Evolutionary conservation across 192 early-diverging fungal species (phyloP), one percentile per base, ranked within the genome.

Genomic region (Coemansia aciculifera): DNA sequence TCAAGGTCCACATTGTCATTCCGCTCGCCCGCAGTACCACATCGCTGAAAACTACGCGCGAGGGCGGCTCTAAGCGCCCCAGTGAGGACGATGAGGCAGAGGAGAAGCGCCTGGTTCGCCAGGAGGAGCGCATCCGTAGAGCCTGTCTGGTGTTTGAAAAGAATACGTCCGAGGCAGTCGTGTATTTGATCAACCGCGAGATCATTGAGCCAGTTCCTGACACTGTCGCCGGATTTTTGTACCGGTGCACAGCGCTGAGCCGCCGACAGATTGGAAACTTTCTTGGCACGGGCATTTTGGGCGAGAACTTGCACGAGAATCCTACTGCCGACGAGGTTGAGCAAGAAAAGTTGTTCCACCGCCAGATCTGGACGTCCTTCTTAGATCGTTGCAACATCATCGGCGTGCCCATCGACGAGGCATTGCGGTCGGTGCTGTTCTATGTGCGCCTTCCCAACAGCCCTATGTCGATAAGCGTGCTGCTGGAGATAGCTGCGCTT

Each of bases 211-310:
- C 74, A 0, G 69, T 54, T 5, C 75, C 84, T 0, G 79, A 82
- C 49, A 63, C 38, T 37, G 77, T 85, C 2, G 84, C 84, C 1
- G 68, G 69, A 5, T 85, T 85, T 67, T 61, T 85, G 62, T 67
- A 82, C 65, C 73, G 84, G 24, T 81, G 79, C 77, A 82, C 79
- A 27, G 75, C 79, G 59, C 79, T 85, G 43, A 82, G 68, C 51
- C 84, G 84, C 39, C 65, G 73, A 1, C 84, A 85, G 73, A 75
- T 78, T 12, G 79, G 76, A 49, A 49, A 61, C 34, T 85, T 81
- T 57, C 66, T 85, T 43, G 84, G 84, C 1, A 54, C 72, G 2
- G 84, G 84, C 32, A 74, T 82, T 19, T 62, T 74, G 62, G 79
- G 79, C 46, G 79, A 79, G 65, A 75, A 82, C 63, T 67, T 78